Percentiles rank a stretch among this genome's conserved stretches.
These are phyloP conservation scores for Penicillium salamii DNA, from an alignment of 495 filamentous ascomycete species.

Conservation along the genomic window DNA sequence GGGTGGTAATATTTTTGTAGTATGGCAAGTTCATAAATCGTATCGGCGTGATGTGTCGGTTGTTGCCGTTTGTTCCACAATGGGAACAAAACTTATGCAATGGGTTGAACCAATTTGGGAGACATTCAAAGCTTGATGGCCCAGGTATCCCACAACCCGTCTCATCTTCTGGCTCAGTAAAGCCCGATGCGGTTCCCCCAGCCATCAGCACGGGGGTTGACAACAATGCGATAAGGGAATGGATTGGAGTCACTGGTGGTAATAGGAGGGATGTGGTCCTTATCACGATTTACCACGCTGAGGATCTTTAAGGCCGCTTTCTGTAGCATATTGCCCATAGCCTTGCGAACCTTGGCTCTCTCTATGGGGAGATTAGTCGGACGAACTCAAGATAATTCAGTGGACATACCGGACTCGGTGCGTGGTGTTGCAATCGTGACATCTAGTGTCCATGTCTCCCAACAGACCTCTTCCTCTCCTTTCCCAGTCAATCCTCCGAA, in stretches of 20 bases:
- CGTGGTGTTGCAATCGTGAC: conserved; percentile 85
- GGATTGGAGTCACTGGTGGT: conserved; percentile 90
- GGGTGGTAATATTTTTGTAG: background rate
- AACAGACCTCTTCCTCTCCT: conserved; percentile 88
- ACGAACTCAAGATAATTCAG: background rate
- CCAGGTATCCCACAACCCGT: background rate
- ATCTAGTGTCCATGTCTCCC: conserved; percentile 93
- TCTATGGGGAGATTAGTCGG: conserved; percentile 47
- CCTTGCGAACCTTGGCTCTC: conserved; percentile 77
- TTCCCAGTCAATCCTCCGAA: conserved; percentile 58
- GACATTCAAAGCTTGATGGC: background rate
- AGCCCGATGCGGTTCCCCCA: conserved; percentile 81
- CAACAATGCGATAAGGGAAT: conserved; percentile 88
- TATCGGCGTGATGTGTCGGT: background rate
- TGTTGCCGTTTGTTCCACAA: background rate
- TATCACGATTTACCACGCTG: conserved; percentile 77
- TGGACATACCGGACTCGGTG: conserved; percentile 74
- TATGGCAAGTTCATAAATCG: conserved; percentile 1
- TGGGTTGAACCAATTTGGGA: conserved; percentile 1
- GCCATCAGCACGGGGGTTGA: conserved; percentile 74
- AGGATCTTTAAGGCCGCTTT: conserved; percentile 86
- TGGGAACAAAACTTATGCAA: background rate
- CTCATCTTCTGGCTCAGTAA: conserved; percentile 47
- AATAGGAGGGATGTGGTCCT: conserved; percentile 96
- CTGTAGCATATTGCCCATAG: conserved; percentile 82